A percentile compares a stretch with the other conserved stretches of the same genome.
These are phyloP conservation scores for Pelargonium fulgidum DNA, from an alignment of 441 rosid genomes.

Conservation along the genomic window DNA sequence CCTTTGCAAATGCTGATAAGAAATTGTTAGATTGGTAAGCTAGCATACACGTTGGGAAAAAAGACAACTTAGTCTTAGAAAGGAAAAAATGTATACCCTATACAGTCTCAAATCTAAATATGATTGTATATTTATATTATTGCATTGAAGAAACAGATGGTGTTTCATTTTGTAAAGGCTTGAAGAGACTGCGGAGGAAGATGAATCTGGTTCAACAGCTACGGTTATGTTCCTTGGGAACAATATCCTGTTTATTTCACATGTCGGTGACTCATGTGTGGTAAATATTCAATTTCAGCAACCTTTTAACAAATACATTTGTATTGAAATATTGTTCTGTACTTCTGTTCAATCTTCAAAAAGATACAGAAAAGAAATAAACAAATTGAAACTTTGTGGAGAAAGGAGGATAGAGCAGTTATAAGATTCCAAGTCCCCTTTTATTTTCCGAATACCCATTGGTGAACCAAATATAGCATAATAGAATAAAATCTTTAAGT, in stretches of 20 bases:
- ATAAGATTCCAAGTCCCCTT: background rate
- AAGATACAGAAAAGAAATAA: background rate
- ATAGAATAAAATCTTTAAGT: background rate
- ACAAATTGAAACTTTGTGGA: background rate
- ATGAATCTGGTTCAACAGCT: conserved; percentile 88
- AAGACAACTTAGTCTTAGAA: background rate
- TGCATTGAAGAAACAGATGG: conserved; percentile 27
- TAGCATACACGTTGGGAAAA: background rate
- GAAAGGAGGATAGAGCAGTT: background rate
- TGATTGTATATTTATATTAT: conserved; percentile 22
- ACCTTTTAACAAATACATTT: background rate
- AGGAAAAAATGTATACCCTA: background rate
- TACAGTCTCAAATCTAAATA: conserved; percentile 9
- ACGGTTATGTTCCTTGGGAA: conserved; percentile 59
- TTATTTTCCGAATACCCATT: background rate
- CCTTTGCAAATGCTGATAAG: conserved; percentile 63
- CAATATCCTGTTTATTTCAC: conserved; percentile 53
- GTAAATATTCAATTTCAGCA: conserved; percentile 29
- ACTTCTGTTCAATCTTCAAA: background rate
- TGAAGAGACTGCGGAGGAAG: conserved; percentile 41
- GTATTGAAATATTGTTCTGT: background rate
- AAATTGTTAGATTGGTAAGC: conserved; percentile 60
- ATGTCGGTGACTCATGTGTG: conserved; percentile 80
- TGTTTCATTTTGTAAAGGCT: conserved; percentile 53
- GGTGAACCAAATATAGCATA: background rate